A percentile compares a stretch with the other conserved stretches of the same genome.
Conservation (phyloP, 345 rosid genomes). For the Hibiscus syriacus region DNA sequence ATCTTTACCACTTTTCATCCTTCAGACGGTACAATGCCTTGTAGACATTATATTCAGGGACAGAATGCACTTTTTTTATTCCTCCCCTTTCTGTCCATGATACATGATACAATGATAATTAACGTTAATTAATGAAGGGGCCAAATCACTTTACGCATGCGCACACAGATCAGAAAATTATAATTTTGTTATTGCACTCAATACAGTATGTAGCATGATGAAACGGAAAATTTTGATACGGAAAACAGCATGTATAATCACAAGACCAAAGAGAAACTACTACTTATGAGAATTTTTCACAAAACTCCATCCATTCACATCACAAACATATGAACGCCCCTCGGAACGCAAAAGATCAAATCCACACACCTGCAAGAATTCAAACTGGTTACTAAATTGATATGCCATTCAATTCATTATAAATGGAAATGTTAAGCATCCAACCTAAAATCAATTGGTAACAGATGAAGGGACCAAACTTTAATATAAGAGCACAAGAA, state of each 20-base stretch:
- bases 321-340: constrained; percentile 95
- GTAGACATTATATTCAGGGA: background rate
- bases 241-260: background rate
- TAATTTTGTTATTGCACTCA: background rate
- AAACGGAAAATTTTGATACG: background rate
- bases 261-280: background rate
- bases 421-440: background rate
- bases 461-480: background rate
- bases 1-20: background rate
- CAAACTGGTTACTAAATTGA: background rate
- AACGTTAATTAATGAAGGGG: background rate
- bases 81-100: background rate
- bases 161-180: background rate
- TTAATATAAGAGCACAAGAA: background rate
- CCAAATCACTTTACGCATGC: background rate
- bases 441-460: background rate
- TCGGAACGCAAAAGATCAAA: constrained; percentile 97
- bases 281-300: constrained; percentile 98
- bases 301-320: constrained; percentile 99
- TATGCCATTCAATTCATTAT: background rate
- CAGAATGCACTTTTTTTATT: background rate
- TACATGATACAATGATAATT: background rate
- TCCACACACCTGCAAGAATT: constrained; percentile 79
- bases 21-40: background rate
- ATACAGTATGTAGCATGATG: background rate